Conservation (phyloP, 495 filamentous ascomycete genomes). For the Podospora fimiseda region DNA sequence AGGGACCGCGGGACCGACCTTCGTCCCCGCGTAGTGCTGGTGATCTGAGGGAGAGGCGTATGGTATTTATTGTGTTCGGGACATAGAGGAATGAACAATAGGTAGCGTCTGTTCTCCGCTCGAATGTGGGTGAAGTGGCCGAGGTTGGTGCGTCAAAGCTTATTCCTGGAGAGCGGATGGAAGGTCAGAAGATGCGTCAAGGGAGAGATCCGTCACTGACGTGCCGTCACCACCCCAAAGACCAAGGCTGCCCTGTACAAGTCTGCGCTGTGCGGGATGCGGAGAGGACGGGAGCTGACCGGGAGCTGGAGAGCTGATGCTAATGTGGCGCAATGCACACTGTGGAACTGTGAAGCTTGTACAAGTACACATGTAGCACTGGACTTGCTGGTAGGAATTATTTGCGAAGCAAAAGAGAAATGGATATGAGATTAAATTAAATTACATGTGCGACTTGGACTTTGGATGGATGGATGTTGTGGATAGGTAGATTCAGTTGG, state of each 20-base stretch:
- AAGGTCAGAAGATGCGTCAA: background rate
- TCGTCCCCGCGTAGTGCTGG: background rate
- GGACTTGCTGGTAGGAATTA: background rate
- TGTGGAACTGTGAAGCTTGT: no score
- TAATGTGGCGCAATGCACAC: background rate
- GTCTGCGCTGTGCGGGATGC: background rate
- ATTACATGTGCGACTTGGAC: no score
- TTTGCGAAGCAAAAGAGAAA: background rate
- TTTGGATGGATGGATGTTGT: no score
- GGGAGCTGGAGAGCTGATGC: no score
- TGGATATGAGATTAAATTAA: no score
- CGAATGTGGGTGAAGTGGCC: no score
- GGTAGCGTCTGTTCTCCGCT: no score
- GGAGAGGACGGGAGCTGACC: no score
- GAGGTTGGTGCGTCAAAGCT: background rate
- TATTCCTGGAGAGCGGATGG: background rate
- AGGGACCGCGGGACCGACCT: background rate
- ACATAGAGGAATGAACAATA: no score
- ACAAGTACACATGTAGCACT: background rate
- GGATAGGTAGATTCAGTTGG: no score
- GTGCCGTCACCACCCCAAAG: slow-evolving; percentile 1
- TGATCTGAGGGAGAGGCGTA: background rate
- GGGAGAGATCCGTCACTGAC: background rate
- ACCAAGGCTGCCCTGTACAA: background rate
- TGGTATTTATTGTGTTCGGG: background rate